Evolutionary conservation across 805 yeast genomes (phyloP).

Genomic region (Candida montana): DNA sequence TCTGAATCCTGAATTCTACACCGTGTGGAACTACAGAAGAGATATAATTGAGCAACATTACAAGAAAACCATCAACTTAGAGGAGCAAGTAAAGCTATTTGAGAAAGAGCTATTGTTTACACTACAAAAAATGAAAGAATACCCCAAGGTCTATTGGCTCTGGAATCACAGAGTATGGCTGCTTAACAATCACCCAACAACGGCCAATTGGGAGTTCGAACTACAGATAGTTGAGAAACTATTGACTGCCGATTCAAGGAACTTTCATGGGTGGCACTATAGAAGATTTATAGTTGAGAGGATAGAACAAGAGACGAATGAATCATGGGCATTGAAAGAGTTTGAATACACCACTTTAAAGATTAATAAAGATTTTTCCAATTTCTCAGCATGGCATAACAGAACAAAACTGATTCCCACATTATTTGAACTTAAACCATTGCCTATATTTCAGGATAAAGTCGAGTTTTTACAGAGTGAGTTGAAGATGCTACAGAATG

Average conservation of each 20-base stretch:
- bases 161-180: constrained; percentile 94
- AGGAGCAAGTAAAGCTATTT: constrained; percentile 30
- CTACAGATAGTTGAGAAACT: constrained; percentile 63
- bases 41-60: constrained; percentile 44
- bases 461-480: constrained; percentile 46
- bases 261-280: constrained; percentile 95
- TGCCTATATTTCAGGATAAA: constrained; percentile 25
- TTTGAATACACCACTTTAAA: constrained; percentile 71
- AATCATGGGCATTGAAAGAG: constrained; percentile 42
- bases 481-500: constrained; percentile 65
- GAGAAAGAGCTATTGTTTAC: constrained; percentile 58
- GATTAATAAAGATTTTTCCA: constrained; percentile 80
- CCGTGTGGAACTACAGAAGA: constrained; percentile 86
- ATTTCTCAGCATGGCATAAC: constrained; percentile 95
- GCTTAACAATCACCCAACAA: constrained; percentile 41
- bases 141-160: constrained; percentile 93
- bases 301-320: constrained; percentile 24
- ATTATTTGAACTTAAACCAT: constrained; percentile 31
- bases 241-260: constrained; percentile 69
- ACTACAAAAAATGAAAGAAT: constrained; percentile 50
- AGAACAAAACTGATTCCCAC: constrained; percentile 63
- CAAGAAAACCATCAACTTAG: constrained; percentile 12
- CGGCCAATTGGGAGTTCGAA: constrained; percentile 66
- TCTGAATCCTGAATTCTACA: constrained; percentile 80
- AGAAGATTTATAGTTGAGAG: constrained; percentile 61